Base-by-base conservation (phyloP, 2,329 filamentous ascomycete genomes). In the Sarocladium oryzae region DNA sequence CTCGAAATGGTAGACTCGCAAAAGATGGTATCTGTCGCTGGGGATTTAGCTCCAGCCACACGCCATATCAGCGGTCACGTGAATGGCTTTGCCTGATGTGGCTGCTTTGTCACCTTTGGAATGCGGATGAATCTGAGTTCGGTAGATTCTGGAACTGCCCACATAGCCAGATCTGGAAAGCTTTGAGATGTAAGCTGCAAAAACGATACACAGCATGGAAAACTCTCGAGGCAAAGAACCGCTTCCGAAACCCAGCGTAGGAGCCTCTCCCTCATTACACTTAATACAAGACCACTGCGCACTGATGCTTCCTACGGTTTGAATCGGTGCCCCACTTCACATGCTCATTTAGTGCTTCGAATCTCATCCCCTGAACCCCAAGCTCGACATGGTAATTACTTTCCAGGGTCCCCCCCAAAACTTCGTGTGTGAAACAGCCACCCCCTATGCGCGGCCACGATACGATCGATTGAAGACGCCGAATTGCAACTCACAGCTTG, bases 1-100 rank as follows among this genome's bases (percentile, higher is more conserved):
- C n/a, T 33, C 18, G 4, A 48, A 48, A 33, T 45, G 16, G 28
- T 15, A 32, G 43, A 33, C 20, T 48, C 43, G 43, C 43, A 48
- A 48, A 45, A 45, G 40, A 45, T 45, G 40, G 40, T n/a, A n/a
- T n/a, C n/a, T n/a, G n/a, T n/a, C n/a, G n/a, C n/a, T n/a, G n/a
- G n/a, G n/a, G n/a, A n/a, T n/a, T n/a, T n/a, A 48, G 43, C 43
- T 48, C 28, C 43, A 60, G 56, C 58, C 60, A 60, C 59, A 57
- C 60, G 60, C 60, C 60, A 62, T 57, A 56, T 13, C 30, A n/a
- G 56, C 52, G 18, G 49, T 67, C 63, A 67, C 63, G 63, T 66
- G 63, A 43, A 3, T 15, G 8, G 5, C 7, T n/a, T 8, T 15
- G 7, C 8, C 8, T 21, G 37, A 9, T 40, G 57, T 60, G 56